A percentile compares a stretch with the other conserved stretches of the same genome.
Conservation (phyloP, 352 stramenopile species). For the Thraustochytrium sp. region DNA sequence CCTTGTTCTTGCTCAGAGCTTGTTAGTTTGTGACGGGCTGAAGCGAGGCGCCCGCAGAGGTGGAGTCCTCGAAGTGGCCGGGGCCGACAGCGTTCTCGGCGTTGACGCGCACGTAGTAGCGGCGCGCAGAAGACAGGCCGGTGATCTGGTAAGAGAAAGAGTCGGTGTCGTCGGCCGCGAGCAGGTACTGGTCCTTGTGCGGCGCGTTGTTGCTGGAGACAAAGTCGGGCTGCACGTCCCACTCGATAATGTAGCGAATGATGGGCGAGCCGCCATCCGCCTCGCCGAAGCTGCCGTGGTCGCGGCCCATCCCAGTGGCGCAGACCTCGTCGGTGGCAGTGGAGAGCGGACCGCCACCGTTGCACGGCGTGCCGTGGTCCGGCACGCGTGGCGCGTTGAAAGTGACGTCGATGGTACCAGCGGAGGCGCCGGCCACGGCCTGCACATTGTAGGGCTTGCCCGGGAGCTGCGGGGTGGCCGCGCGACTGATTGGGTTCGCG, state of each 20-base stretch:
- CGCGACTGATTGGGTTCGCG: conserved; percentile 58
- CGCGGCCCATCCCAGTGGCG: conserved; percentile 45
- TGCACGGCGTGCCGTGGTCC: conserved; percentile 44
- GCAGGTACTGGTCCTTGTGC: conserved; percentile 49
- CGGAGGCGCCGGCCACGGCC: conserved; percentile 74
- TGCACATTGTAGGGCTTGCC: conserved; percentile 61
- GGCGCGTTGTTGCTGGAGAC: conserved; percentile 64
- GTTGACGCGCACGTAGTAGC: conserved; percentile 80
- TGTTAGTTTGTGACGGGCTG: background rate
- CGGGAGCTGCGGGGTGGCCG: conserved; percentile 65
- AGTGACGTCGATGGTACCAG: conserved; percentile 58
- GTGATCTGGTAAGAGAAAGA: conserved; percentile 70
- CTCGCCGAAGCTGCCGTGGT: conserved; percentile 59
- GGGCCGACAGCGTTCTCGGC: conserved; percentile 53
- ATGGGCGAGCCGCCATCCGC: conserved; percentile 79
- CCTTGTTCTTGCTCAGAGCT: background rate
- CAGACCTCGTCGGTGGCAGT: conserved; percentile 23
- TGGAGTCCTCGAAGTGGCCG: conserved; percentile 28
- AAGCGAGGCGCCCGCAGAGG: background rate
- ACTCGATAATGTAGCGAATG: conserved; percentile 84
- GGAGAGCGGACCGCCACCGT: conserved; percentile 16
- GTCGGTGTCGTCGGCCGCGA: conserved; percentile 54
- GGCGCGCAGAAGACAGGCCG: conserved; percentile 65
- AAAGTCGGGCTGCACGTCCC: conserved; percentile 77
- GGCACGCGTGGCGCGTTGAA: conserved; percentile 65